Evolutionary conservation across 352 stramenopile genomes (phyloP), one percentile per base, ranked within the genome.

Genomic region (Phytopythium vexans): DNA sequence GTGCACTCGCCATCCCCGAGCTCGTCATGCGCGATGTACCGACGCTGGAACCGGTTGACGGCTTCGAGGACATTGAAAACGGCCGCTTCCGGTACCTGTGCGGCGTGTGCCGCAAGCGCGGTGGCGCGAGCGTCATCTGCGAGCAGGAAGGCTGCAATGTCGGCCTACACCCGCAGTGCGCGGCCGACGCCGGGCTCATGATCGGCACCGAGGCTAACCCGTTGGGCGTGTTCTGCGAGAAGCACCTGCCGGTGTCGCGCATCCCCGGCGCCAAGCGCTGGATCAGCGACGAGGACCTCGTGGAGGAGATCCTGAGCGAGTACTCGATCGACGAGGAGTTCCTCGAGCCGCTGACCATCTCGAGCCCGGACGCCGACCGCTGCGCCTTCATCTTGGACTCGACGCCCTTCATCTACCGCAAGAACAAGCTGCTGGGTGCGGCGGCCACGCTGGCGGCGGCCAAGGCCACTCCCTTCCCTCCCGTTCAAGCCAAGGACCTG

Each of bases 281-380:
- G 69, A 91, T 92, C 46, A 89, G 80, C 35, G 84, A 94, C 41
- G 82, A 92, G 52, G 82, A 94, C 52, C 49, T 94, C 1, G 80
- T 92, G 16, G 75, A 91, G 35, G 82, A 94, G 41, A 90, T 92
- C 56, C 87, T 94, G 70, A 88, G 79, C 64, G 74, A 89, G 49
- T 78, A 87, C 44, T 81, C 59, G 42, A 58, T 72, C 10, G 77
- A 88, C 41, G 71, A 81, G 4, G 74, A 81, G 37, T 58, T 74
- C 31, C 53, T 63, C 14, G 53, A 59, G 39, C 51, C 10, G 56
- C 64, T 38, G 66, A 73, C 51, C 67, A 54, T n/a, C 33, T 33
- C 10, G n/a, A 14, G 12, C 40, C 14, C 31, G 37, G 64, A 83
- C 16, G 53, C 61, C 16, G 72, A 88, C 52, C 67, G 64, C 10